Base-by-base conservation (phyloP, 2,329 filamentous ascomycete species). In the Colletotrichum camelliae region DNA sequence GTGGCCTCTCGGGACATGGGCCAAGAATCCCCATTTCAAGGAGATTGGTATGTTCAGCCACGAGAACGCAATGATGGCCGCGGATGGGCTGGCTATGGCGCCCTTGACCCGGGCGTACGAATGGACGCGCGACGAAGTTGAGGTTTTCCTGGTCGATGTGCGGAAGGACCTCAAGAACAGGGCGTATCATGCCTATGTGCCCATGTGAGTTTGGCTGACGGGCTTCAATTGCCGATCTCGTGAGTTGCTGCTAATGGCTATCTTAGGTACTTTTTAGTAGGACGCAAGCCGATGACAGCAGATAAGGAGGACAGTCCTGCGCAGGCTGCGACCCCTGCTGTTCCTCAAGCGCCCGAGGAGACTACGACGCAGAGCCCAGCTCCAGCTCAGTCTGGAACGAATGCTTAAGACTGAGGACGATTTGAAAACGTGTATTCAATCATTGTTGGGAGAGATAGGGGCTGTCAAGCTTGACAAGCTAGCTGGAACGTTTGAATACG, bases 151-250 rank as follows among this genome's bases (percentile, higher is more conserved):
- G 37, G 78, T 81, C n/a, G 79, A 80, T n/a, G 83, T 85, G 9
- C 80, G 82, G 43, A 82, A 80, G 58, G 82, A 83, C 55, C 61
- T 85, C 77, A 80, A 78, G 77, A 82, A 84, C 69, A 80, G 73
- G 48, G 70, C 67, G 0, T 81, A 85, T 5, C 86, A 87, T 64
- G 80, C 80, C 1, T 87, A 83, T 77, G 85, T 82, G 79, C 81
- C 82, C 13, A 80, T 86, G 82, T 86, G 75, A 82, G 84, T 70
- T 12, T 73, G 12, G 39, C 70, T 7, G n/a, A 57, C 27, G 52
- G 37, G 37, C 8, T 5, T 10, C 37, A 43, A 18, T 4, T 9
- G 2, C 0, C 16, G 16, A 9, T 43, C 18, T n/a, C 0, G 18
- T 43, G 7, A 33, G 31, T 33, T 39, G 7, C 18, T 37, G 16